Base-by-base conservation (phyloP, 2,329 filamentous ascomycete species). In the Diaporthe aspalathi region DNA sequence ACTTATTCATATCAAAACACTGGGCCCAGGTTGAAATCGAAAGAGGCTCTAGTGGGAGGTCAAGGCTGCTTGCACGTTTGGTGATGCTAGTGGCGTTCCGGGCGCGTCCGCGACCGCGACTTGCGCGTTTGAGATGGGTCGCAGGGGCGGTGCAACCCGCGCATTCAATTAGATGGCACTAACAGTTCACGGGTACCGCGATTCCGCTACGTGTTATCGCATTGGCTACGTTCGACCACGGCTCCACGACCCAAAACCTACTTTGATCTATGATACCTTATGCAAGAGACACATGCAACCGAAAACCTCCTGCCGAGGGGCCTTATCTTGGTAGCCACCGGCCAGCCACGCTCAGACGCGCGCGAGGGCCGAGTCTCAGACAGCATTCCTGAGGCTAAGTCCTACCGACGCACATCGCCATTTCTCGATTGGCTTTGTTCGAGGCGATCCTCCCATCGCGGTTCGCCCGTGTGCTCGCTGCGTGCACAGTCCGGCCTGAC, bases 341-440 rank as follows among this genome's bases (percentile, higher is more conserved):
- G 43, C 17, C 40, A 49, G 60, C 60, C 60, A 63, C 20, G 60
- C 60, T 49, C 45, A 45, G 60, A 49, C 60, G 60, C 27, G 43
- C 60, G 43, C n/a, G 35, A 43, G n/a, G n/a, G 43, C 27, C 43
- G 60, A 7, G 60, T 63, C 60, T 38, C 43, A 49, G 43, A 63
- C 60, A 49, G 27, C 43, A 63, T 63, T 49, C 29, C 60, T 38
- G 14, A 49, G 38, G 45, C 27, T 17, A 65, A 65, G 45, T 50
- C 38, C 60, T 65, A n/a, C 60, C 60, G 60, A 50, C n/a, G n/a
- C 60, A 65, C 45, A 65, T 65, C 12, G 60, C 60, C 60, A 38
- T 29, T 29, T 38, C 3, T 24, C 60, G 60, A 65, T 38, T 65
- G 60, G 45, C 60, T 38, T 65, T 65, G 60, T 65, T 65, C 45